Base-by-base conservation (phyloP, 352 stramenopile genomes). In the Phytophthora pseudosyringae region DNA sequence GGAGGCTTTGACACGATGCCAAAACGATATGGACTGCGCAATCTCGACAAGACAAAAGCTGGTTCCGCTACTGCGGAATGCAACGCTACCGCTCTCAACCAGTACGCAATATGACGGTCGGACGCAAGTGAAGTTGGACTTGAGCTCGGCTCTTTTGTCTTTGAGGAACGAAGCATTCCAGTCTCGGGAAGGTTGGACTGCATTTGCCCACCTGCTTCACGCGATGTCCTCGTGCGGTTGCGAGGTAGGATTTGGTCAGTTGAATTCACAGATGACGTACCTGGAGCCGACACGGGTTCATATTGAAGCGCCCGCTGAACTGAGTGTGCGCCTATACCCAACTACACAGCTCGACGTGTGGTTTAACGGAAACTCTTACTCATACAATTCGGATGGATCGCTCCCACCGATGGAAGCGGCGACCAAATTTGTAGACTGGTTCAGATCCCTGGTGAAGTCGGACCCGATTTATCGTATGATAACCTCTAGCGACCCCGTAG, bases 1-100 rank as follows among this genome's bases (percentile, higher is more conserved):
- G 54, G 46, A 65, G n/a, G 62, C 62, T 33, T 40, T 66, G 48
- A 56, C 54, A 7, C 48, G 57, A 13, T 71, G 64, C 25, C 48
- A 55, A 39, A 53, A 61, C 16, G 39, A 71, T 53, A 38, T 62
- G 41, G 64, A 71, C 12, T 71, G 64, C 16, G 8, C 18, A 21
- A 21, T 52, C 15, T 71, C 64, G 18, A 26, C 49, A 9, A 50
- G 39, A 49, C 31, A 67, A 0, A 44, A 60, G 12, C 35, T 71
- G 40, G 38, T 58, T 44, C 64, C 64, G 32, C 26, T 62, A 12
- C n/a, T 71, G 12, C 56, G 50, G 2, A 61, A 63, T 9, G 15
- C 57, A 4, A 49, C 56, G 3, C 26, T 66, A 12, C 43, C 57
- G 0, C n/a, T 62, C 10, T 62, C 36, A 13, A 62, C 49, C 10